These are phyloP conservation scores for Vitis hybrid DNA, from an alignment of 177 flowering plant species.

Conservation along the genomic window DNA sequence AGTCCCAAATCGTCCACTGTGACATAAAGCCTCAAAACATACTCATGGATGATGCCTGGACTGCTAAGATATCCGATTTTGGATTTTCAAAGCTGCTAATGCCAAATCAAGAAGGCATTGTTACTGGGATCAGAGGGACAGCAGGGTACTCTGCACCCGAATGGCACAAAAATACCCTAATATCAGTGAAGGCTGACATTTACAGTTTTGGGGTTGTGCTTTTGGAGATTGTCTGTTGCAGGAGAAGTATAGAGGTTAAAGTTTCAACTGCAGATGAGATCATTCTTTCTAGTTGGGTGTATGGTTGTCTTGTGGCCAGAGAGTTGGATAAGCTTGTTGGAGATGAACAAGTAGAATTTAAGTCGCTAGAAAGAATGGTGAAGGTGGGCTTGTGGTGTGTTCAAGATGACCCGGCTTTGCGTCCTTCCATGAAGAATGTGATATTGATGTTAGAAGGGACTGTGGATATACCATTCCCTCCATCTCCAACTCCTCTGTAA, in stretches of 20 bases:
- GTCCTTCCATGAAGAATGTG: conserved; percentile 35
- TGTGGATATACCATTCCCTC: conserved; percentile 26
- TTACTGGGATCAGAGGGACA: conserved; percentile 26
- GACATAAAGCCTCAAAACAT: conserved; percentile 41
- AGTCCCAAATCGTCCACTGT: conserved; percentile 34
- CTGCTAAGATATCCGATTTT: conserved; percentile 33
- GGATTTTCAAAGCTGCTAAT: conserved; percentile 28
- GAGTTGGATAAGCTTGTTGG: conserved; percentile 19
- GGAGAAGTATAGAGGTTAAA: conserved; percentile 20
- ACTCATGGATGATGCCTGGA: conserved; percentile 26
- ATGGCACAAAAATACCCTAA: conserved; percentile 26
- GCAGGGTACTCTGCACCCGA: conserved; percentile 36
- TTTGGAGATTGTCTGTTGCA: conserved; percentile 23
- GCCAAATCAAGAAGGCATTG: conserved; percentile 28
- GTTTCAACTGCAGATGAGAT: conserved; percentile 8
- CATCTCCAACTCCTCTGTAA: conserved; percentile 20
- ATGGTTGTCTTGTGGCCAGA: conserved; percentile 14
- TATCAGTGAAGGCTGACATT: conserved; percentile 27
- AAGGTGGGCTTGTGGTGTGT: conserved; percentile 41
- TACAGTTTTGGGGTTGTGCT: conserved; percentile 29
- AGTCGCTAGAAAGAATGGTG: conserved; percentile 24
- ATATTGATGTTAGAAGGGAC: conserved; percentile 33
- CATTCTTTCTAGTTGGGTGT: conserved; percentile 24
- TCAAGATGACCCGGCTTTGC: conserved; percentile 31
- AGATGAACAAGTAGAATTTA: conserved; percentile 20